phyloP scores from a whole-genome alignment of 2,329 filamentous ascomycete genomes.

The Talaromyces sp. region DNA sequence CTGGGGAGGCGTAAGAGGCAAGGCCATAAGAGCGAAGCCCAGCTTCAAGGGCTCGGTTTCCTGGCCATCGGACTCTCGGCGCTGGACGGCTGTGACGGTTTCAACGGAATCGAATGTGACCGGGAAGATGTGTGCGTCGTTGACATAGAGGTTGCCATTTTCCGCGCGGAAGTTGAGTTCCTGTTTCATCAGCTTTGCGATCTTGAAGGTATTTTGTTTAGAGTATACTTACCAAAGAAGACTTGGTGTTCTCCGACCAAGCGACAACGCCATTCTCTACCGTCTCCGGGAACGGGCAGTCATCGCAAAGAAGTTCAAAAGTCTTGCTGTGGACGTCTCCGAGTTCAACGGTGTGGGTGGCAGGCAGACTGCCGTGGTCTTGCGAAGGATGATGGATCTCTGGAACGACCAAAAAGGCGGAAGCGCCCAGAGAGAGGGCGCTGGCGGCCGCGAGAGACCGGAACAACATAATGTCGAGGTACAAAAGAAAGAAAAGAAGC shows the following conservation, averaged over 20 bases:
- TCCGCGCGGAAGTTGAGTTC: constrained; percentile 39
- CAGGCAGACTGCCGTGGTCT: constrained; percentile 23
- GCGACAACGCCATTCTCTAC: constrained; percentile 30
- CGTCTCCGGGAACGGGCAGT: constrained; percentile 41
- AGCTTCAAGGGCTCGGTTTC: constrained; percentile 39
- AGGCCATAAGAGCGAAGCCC: constrained; percentile 46
- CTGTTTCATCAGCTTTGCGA: constrained; percentile 23
- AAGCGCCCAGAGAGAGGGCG: constrained; percentile 36
- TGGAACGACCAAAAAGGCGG: constrained; percentile 41
- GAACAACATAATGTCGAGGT: constrained; percentile 32
- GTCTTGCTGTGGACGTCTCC: constrained; percentile 30
- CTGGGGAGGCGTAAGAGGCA: constrained; percentile 31
- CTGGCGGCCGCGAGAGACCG: constrained; percentile 38
- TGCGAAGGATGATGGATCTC: constrained; percentile 27
- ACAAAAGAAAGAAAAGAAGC: background rate
- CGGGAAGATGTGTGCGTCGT: constrained; percentile 42
- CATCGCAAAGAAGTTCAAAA: constrained; percentile 37
- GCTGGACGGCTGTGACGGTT: constrained; percentile 36
- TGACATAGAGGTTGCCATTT: constrained; percentile 36
- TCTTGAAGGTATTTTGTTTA: too few relatives aligned
- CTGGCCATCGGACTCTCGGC: constrained; percentile 36
- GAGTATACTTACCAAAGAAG: constrained; percentile 36
- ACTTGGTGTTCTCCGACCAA: constrained; percentile 38
- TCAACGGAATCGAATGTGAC: constrained; percentile 29
- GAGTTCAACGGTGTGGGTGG: constrained; percentile 28